Evolutionary conservation across 1,139 yeast species (phyloP), one percentile per base, ranked within the genome.

Genomic region (Pichia sp.): DNA sequence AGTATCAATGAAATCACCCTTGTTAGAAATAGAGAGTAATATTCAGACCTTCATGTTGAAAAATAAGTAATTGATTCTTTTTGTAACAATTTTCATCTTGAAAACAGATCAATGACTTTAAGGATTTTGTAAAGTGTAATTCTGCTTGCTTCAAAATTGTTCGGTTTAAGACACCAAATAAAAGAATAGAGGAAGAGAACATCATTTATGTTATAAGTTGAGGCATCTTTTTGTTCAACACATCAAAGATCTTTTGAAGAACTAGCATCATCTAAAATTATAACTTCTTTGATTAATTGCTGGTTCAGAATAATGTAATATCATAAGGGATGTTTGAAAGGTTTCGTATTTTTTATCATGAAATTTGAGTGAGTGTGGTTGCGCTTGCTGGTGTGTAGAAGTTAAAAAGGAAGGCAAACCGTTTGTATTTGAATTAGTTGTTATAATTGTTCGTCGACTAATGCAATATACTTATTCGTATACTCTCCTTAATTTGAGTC

Each of bases 111-210:
- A 14, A 62, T 2, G 12, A 59, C 48, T 19, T 52, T 56, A 14
- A 70, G 46, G 36, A 68, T 49, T 31, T 56, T 51, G 34, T 60
- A 58, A 4, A 69, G 48, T 2, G 75, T 68, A 15, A 35, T 28
- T 37, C 42, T 42, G 17, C 46, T 36, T 6, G 51, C 39, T 11
- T 44, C 42, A 10, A 79, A 75, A 46, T 67, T 65, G 42, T 76
- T 80, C 31, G 74, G 61, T 48, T 79, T 62, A 27, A 75, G 55
- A 5, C 67, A 61, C 63, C 72, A 68, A 4, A 75, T 60, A 38
- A 72, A 62, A 4, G 58, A 44, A 53, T 75, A 76, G 11, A 70
- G 62, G 10, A 69, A 57, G 17, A 72, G 53, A 4, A 67, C 61
- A 44, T 67, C n/a, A n/a, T n/a, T n/a, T n/a, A n/a, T n/a, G n/a